A percentile compares a stretch with the other conserved stretches of the same genome.
These are phyloP conservation scores for Karstenula rhodostoma DNA, from an alignment of 2,329 filamentous ascomycete species.

Conservation along the genomic window DNA sequence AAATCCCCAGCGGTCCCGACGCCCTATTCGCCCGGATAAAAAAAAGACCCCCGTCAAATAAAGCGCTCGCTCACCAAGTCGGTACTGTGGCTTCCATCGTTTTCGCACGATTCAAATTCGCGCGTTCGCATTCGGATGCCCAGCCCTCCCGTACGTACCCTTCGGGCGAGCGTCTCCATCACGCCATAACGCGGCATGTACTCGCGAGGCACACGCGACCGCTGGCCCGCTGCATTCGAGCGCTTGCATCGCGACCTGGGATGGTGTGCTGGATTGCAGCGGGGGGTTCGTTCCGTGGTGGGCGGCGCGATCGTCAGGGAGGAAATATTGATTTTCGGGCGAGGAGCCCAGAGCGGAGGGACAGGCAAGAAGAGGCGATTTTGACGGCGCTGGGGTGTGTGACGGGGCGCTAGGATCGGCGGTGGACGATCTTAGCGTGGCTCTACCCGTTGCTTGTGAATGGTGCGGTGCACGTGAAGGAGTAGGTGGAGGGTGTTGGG, in stretches of 20 bases:
- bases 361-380: conserved; percentile 18
- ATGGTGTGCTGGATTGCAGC: neutral
- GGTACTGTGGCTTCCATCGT: neutral
- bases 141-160: too few relatives aligned
- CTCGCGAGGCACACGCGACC: neutral
- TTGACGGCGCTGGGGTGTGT: conserved; percentile 11
- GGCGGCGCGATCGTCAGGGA: neutral
- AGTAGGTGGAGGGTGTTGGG: neutral
- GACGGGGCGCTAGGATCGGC: conserved; percentile 15
- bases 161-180: too few relatives aligned
- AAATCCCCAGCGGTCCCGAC: neutral
- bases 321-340: conserved; percentile 2
- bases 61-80: neutral
- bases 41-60: neutral
- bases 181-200: neutral
- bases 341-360: neutral
- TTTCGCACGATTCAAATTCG: neutral
- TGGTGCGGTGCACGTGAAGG: neutral
- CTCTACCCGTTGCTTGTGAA: neutral
- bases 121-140: too few relatives aligned
- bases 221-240: neutral
- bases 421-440: conserved; percentile 23
- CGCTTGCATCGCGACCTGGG: neutral
- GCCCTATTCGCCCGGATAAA: conserved; percentile 8
- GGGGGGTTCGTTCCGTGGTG: neutral